A percentile compares a stretch with the other conserved stretches of the same genome.
Evolutionary conservation across 805 yeast genomes (phyloP).

Genomic region (Metschnikowia matae): DNA sequence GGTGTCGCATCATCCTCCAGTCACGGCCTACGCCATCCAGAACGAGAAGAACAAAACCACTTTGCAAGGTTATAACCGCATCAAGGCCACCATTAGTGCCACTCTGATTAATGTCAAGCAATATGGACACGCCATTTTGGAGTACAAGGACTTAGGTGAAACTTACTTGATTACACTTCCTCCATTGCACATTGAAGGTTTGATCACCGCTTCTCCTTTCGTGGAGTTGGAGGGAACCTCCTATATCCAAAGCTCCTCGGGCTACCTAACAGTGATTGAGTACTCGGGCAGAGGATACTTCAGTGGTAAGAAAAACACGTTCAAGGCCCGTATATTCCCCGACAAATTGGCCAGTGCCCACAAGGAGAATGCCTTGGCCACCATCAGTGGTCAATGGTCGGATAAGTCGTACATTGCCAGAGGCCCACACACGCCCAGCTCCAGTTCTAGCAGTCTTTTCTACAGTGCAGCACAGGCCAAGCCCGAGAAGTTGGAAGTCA

Average conservation of each 20-base stretch:
- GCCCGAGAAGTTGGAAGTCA: constrained; percentile 62
- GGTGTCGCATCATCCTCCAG: constrained; percentile 96
- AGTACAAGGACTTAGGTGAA: constrained; percentile 59
- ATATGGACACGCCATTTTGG: constrained; percentile 82
- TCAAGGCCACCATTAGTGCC: constrained; percentile 77
- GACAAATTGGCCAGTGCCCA: constrained; percentile 44
- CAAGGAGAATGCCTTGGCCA: constrained; percentile 64
- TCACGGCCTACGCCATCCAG: constrained; percentile 83
- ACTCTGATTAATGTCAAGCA: constrained; percentile 84
- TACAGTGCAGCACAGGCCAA: constrained; percentile 54
- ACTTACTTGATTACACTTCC: constrained; percentile 82
- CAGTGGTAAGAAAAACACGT: constrained; percentile 89
- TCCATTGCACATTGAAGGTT: constrained; percentile 91
- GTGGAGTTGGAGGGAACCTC: constrained; percentile 90
- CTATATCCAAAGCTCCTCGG: constrained; percentile 77
- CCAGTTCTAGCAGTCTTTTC: constrained; percentile 49
- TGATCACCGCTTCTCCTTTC: constrained; percentile 85
- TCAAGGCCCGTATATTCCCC: constrained; percentile 76
- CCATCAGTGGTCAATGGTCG: constrained; percentile 92
- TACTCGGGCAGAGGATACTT: constrained; percentile 93
- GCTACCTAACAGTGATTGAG: constrained; percentile 69
- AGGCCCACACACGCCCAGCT: constrained; percentile 46
- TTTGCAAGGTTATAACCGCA: constrained; percentile 86
- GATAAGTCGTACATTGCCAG: constrained; percentile 61
- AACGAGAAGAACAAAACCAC: constrained; percentile 66